phyloP scores from a whole-genome alignment of 768 basidiomycete species.

The Suillus placidus region DNA sequence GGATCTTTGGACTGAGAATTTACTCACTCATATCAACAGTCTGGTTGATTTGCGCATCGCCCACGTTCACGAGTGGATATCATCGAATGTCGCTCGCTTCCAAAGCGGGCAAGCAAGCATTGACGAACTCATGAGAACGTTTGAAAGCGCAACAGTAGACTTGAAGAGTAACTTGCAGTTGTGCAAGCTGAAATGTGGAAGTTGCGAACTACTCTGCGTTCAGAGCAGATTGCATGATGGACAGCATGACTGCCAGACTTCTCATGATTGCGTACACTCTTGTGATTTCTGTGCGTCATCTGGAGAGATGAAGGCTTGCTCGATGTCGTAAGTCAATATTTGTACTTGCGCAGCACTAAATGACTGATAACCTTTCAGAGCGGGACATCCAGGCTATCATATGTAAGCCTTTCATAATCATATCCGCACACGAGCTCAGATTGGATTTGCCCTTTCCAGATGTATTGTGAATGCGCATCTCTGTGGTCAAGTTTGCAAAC shows the following conservation, averaged over 20 bases:
- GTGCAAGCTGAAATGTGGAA: constrained; percentile 49
- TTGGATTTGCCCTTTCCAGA: constrained; percentile 32
- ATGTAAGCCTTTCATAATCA: constrained; percentile 36
- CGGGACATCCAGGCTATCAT: constrained; percentile 59
- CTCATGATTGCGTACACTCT: constrained; percentile 9
- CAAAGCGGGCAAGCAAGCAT: constrained; percentile 45
- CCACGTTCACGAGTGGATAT: constrained; percentile 56
- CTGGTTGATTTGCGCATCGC: constrained; percentile 47
- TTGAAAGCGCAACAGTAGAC: constrained; percentile 47
- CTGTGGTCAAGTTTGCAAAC: constrained; percentile 54
- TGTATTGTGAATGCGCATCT: constrained; percentile 54
- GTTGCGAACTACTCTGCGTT: too few relatives aligned
- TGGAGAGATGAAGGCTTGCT: constrained; percentile 10
- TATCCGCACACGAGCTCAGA: background rate
- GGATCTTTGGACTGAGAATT: too few relatives aligned
- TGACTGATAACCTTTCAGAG: constrained; percentile 38
- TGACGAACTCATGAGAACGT: constrained; percentile 45
- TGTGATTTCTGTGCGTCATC: constrained; percentile 34
- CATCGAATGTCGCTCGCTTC: constrained; percentile 52
- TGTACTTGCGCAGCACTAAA: background rate
- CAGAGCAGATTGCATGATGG: too few relatives aligned
- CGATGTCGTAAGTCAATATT: constrained; percentile 11
- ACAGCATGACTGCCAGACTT: too few relatives aligned
- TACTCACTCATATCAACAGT: constrained; percentile 29
- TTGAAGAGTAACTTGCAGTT: constrained; percentile 49